phyloP scores from a whole-genome alignment of 371 early-diverging fungal species.

The Actinomortierella ambigua region DNA sequence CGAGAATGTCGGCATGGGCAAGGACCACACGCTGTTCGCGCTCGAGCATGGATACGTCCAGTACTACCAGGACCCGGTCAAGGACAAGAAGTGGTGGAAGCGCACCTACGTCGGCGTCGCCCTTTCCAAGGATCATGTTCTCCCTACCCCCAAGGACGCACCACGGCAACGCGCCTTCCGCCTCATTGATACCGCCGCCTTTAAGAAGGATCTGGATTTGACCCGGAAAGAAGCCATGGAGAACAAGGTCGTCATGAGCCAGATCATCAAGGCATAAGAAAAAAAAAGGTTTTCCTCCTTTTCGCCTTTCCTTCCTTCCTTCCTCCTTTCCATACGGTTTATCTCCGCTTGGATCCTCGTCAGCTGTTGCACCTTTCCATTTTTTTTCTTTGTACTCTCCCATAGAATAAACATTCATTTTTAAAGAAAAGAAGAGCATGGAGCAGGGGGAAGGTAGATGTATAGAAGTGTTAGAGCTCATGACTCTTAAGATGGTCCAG shows the following conservation, averaged over 20 bases:
- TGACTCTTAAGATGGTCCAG: not conserved
- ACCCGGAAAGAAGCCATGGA: not conserved
- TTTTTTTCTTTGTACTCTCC: too few relatives aligned
- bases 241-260: not conserved
- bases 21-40: conserved; percentile 92
- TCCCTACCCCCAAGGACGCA: conserved; percentile 66
- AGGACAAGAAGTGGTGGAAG: conserved; percentile 61
- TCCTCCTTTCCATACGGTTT: too few relatives aligned
- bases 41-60: conserved; percentile 84
- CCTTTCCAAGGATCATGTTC: conserved; percentile 62
- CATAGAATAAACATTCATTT: too few relatives aligned
- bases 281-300: not conserved
- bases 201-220: conserved; percentile 37
- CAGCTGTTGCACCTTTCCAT: too few relatives aligned
- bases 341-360: too few relatives aligned
- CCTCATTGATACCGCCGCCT: conserved; percentile 65
- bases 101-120: conserved; percentile 84
- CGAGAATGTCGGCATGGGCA: conserved; percentile 88
- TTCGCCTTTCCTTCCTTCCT: too few relatives aligned
- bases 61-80: conserved; percentile 77
- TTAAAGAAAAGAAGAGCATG: too few relatives aligned
- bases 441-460: too few relatives aligned
- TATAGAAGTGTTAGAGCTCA: not conserved
- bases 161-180: conserved; percentile 79
- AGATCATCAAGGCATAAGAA: not conserved